Percentiles rank a stretch among this genome's conserved stretches.
Conservation (phyloP, 139 green algal genomes). For the Asterochloris sp. region DNA sequence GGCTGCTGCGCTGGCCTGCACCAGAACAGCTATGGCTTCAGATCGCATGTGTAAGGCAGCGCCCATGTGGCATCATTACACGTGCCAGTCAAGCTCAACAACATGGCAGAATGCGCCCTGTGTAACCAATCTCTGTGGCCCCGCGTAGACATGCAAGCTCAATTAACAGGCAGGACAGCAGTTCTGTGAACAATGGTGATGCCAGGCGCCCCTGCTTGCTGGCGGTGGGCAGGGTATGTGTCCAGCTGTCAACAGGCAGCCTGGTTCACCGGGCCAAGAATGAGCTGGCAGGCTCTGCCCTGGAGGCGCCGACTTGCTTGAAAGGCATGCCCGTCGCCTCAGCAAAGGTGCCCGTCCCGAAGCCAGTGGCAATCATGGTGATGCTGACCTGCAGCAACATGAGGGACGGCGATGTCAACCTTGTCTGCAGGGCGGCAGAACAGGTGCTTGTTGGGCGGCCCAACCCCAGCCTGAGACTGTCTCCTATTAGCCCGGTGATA, state of each 20-base stretch:
- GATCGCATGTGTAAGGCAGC: background rate
- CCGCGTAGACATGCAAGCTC: background rate
- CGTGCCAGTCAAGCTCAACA: background rate
- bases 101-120: background rate
- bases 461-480: background rate
- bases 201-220: no score
- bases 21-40: background rate
- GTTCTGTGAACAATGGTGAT: no score
- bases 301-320: conserved; percentile 10
- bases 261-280: background rate
- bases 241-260: conserved; percentile 1
- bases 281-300: background rate
- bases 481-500: no score
- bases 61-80: background rate
- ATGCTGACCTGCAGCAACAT: conserved; percentile 57
- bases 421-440: background rate
- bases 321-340: background rate
- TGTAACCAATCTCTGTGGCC: background rate
- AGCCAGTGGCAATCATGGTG: conserved; percentile 94
- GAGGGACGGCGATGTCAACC: background rate
- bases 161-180: no score
- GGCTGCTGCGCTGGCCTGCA: background rate
- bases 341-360: conserved; percentile 40
- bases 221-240: background rate
- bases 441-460: background rate